Base-by-base conservation (phyloP, 2,329 filamentous ascomycete species). In the Penicillium palitans region DNA sequence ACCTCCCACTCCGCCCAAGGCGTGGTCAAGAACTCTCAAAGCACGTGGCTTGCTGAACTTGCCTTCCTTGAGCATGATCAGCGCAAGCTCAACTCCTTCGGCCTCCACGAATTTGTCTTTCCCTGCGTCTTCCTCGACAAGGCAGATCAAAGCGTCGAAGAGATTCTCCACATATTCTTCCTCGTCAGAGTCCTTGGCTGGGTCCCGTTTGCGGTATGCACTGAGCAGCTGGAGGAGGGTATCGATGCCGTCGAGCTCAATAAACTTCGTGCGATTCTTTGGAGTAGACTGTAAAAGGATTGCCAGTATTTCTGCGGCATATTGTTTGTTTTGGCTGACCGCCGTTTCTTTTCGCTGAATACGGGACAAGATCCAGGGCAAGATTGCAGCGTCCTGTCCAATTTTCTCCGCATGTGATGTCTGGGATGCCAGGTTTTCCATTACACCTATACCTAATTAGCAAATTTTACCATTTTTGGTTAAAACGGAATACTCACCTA, bases 111-210 rank as follows among this genome's bases (percentile, higher is more conserved):
- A 95, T 59, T 90, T 91, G 10, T 77, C 70, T 74, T 97, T 97
- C 6, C 93, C 93, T 5, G 82, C 76, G 0, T 81, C 73, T 58
- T 91, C 89, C 66, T 96, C 90, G 0, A 88, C 89, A 1, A 96
- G 78, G 66, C 90, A 96, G 0, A 90, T 90, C 19, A 98, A 73
- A 2, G 88, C 86, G 70, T 96, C 93, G 72, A 99, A 99, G 0
- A 97, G 72, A 65, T 99, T 96, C 75, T 96, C 91, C 71, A 96
- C 90, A 72, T 90, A 97, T 77, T 99, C 95, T 71, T 96, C 93
- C 74, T 98, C 95, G 51, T 95, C 88, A 33, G 88, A 87, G 58
- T 92, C 91, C 70, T 90, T 93, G 49, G 87, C 84, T 0, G 95
- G 95, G 70, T 99, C 93, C 49, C 87, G 84, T 77, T 89, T 90